Evolutionary conservation across 192 early-diverging fungal genomes (phyloP), one percentile per base, ranked within the genome.

Genomic region (Mycoemilia scoparia): DNA sequence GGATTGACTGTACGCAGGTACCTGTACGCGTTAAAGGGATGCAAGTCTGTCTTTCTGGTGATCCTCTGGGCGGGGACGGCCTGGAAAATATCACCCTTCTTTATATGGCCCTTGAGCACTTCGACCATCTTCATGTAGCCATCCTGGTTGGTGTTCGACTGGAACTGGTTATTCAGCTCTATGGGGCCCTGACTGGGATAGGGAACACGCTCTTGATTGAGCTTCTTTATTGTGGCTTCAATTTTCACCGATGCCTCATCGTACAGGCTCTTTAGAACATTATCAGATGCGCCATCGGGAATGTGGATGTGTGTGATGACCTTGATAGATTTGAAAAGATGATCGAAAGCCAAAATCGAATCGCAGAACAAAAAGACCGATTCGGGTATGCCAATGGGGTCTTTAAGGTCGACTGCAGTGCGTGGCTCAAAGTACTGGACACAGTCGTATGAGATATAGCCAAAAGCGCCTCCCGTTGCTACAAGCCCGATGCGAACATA

Each of bases 21-120:
- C 24, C 95, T 71, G 63, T 99, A 99, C 16, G 90, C 87, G 54
- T 99, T 99, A 64, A 99, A 96, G 7, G 95, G 92, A 56, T 99
- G 86, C 27, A 99, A 54, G 3, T 75, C 51, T 7, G 95, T 96
- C 10, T 69, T 67, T 27, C 84, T 85, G 16, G 76, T 70, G 38
- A 96, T 60, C 22, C 95, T 66, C 56, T 95, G 95, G 0, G 81
- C 83, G 1, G 92, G 91, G 2, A 99, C 95, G 0, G 91, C 86
- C 55, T 99, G 95, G 60, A 99, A 92, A 32, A 99, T 90, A 46
- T 99, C 88, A 16, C 95, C 95, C 45, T 79, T 69, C 39, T 71
- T 73, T 52, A 99, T 96, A 54, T 95, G 82, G 30, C 81, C 52
- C 65, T 95, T 89, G 26, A 96, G 61, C 12, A 55, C 70, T 4